phyloP scores from a whole-genome alignment of 768 basidiomycete genomes.

The Chalciporus pseudorubinellus region DNA sequence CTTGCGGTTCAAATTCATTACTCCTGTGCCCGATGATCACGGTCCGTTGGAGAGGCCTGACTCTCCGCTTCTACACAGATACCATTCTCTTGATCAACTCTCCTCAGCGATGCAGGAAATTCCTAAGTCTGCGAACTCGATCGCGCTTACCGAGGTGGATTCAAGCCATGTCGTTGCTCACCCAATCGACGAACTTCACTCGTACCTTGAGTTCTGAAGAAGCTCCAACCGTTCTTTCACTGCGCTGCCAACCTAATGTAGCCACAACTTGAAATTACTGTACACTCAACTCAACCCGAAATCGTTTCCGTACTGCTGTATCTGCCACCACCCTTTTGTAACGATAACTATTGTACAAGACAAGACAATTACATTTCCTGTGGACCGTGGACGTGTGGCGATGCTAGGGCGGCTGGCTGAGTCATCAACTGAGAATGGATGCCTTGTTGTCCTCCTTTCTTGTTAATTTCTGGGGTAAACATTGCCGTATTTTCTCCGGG shows the following conservation, averaged over 20 bases:
- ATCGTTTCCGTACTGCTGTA: conserved; percentile 3
- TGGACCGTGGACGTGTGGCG: neutral
- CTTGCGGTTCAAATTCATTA: conserved; percentile 19
- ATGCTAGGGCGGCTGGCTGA: conserved; percentile 8
- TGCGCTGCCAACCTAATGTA: no score
- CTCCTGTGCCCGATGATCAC: conserved; percentile 22
- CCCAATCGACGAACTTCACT: conserved; percentile 24
- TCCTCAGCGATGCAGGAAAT: conserved; percentile 1
- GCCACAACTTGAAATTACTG: no score
- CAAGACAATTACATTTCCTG: neutral
- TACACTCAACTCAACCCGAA: neutral
- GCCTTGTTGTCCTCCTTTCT: conserved; percentile 12
- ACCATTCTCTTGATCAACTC: conserved; percentile 20
- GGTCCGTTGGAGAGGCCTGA: conserved; percentile 13
- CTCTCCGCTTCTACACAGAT: conserved; percentile 23
- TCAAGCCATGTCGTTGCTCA: conserved; percentile 1
- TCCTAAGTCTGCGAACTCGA: neutral
- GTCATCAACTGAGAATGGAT: conserved; percentile 1
- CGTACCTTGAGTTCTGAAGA: conserved; percentile 18
- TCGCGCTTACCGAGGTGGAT: neutral
- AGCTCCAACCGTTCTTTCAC: neutral
- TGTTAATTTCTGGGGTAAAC: neutral
- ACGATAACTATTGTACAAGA: conserved; percentile 4
- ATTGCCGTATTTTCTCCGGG: conserved; percentile 1
- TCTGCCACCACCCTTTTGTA: conserved; percentile 10